Conservation (phyloP, 2,329 filamentous ascomycete species). For the Balansia obtecta region DNA sequence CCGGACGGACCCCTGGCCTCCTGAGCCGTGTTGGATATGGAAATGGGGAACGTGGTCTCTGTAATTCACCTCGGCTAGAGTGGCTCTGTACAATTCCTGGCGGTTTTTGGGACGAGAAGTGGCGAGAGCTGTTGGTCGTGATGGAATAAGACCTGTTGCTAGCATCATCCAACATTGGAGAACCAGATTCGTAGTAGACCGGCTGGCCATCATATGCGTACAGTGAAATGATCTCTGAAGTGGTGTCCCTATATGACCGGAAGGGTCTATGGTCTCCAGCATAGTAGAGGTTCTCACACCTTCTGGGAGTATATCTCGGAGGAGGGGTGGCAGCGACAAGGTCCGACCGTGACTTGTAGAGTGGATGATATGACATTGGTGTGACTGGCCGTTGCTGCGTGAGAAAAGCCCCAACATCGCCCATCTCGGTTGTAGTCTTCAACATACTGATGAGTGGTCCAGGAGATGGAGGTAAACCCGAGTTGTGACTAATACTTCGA, state of each 20-base stretch:
- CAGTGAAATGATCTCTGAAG: conserved; percentile 43
- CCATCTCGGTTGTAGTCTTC: conserved; percentile 52
- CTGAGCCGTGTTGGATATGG: conserved; percentile 45
- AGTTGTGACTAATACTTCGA: conserved; percentile 30
- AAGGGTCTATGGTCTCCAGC: conserved; percentile 31
- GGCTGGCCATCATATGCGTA: conserved; percentile 39
- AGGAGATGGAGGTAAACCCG: conserved; percentile 31
- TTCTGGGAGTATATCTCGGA: conserved; percentile 16
- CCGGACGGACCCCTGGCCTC: conserved; percentile 36
- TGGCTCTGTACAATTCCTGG: conserved; percentile 36
- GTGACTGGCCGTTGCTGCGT: conserved; percentile 26
- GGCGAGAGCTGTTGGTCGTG: conserved; percentile 36
- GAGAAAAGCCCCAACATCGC: conserved; percentile 50
- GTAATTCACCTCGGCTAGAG: conserved; percentile 27
- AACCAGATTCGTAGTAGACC: conserved; percentile 29
- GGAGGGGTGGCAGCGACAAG: conserved; percentile 17
- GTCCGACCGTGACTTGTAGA: conserved; percentile 16
- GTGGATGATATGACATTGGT: conserved; percentile 16
- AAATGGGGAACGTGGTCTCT: conserved; percentile 45
- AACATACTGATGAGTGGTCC: conserved; percentile 51
- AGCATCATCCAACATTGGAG: conserved; percentile 31
- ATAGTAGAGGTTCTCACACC: conserved; percentile 18
- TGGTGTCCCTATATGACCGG: conserved; percentile 37
- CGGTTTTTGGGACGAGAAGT: conserved; percentile 34
- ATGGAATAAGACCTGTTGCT: conserved; percentile 41